Percentiles rank a stretch among this genome's conserved stretches.
phyloP scores from a whole-genome alignment of 2,329 filamentous ascomycete genomes.

The Ophioceras dolichostomum region DNA sequence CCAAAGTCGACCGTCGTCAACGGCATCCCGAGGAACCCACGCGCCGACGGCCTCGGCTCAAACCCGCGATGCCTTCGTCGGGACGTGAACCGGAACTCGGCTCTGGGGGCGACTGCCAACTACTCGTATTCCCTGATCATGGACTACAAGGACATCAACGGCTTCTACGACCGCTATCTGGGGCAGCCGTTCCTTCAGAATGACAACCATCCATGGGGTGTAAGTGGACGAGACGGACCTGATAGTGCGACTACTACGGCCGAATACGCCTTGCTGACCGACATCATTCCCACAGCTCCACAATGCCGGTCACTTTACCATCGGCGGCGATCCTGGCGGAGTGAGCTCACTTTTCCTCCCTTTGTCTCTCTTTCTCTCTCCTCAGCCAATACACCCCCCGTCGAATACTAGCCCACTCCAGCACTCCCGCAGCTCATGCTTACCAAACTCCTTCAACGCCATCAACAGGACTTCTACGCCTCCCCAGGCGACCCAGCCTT shows the following conservation, averaged over 20 bases:
- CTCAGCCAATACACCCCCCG: no score
- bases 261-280: no score
- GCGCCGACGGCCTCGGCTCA: constrained; percentile 19
- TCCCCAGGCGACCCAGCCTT: constrained; percentile 26
- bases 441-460: neutral
- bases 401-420: no score
- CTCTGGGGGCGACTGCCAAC: constrained; percentile 16
- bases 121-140: constrained; percentile 7
- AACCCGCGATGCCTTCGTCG: constrained; percentile 30
- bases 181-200: constrained; percentile 8
- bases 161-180: constrained; percentile 9
- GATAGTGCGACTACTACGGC: no score
- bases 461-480: constrained; percentile 8
- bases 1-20: constrained; percentile 18
- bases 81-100: constrained; percentile 15
- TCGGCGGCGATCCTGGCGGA: constrained; percentile 3
- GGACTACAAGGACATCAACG: constrained; percentile 6
- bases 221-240: no score
- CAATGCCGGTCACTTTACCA: constrained; percentile 3
- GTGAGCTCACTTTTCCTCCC: no score
- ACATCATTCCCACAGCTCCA: neutral
- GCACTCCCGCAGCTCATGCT: neutral
- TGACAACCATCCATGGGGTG: constrained; percentile 8
- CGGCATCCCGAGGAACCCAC: constrained; percentile 20
- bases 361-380: neutral